Base-by-base conservation (phyloP, 331 rosid species). In the Stylosanthes scabra region DNA sequence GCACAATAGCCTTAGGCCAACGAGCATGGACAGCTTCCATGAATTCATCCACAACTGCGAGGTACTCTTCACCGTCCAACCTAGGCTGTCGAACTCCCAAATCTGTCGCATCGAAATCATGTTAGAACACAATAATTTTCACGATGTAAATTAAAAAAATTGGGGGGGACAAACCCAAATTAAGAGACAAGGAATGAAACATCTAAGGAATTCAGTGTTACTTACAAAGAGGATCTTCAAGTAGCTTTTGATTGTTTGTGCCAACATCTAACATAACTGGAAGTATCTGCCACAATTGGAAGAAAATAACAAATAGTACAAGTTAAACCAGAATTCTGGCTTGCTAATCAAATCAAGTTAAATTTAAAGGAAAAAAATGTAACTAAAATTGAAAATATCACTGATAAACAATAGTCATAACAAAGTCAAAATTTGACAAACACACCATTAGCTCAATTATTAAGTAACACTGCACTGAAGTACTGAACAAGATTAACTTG, bases 1-100 rank as follows among this genome's bases (percentile, higher is more conserved):
- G 97, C 59, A 92, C 93, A 72, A 92, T 82, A 72, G 97, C 96
- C 87, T 88, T 92, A 54, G 97, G 97, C 97, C 97, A 92, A 68
- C 97, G 90, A 71, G 88, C 84, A 57, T 63, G 66, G 65, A 86
- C 92, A 25, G 94, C 97, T 85, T 88, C 92, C 94, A 92, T 88
- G 88, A 92, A 86, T 86, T 92, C 97, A 78, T 92, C 97, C 65
- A 92, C 89, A 80, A 92, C 82, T 29, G 88, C 77, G 59, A 92
- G 76, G 75, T 92, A 92, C 76, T 92, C 96, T 62, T 92, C 96
- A 76, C 96, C 97, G 77, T 92, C 97, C 88, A 92, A 81, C 87
- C 97, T 89, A 66, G 87, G 94, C 68, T 88, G 96, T 67, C 97
- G 85, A 62, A 92, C 79, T 83, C 97, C 97, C 76, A 92, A 85